Evolutionary conservation across 805 yeast genomes (phyloP).

Genomic region (Brettanomyces custersianus): DNA sequence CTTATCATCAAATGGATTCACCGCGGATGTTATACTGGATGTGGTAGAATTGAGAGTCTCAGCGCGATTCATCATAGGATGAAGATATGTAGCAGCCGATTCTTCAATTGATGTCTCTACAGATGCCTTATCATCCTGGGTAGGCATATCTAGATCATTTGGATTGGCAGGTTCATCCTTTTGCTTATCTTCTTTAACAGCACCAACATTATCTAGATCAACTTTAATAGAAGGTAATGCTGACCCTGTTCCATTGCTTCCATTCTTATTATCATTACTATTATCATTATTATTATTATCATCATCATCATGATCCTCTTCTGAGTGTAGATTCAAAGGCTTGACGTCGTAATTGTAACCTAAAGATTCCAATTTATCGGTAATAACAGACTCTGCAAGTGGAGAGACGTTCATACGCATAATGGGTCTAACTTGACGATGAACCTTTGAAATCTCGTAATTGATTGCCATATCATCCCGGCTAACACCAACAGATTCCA

Average conservation of each 20-base stretch:
- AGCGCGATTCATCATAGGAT: background rate
- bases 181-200: background rate
- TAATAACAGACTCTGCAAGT: constrained; percentile 10
- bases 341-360: constrained; percentile 12
- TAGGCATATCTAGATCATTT: background rate
- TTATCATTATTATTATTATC: background rate
- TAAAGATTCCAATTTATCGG: constrained; percentile 11
- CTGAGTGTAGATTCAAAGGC: constrained; percentile 3
- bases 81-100: background rate
- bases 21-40: constrained; percentile 11
- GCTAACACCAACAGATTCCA: constrained; percentile 48
- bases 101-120: constrained; percentile 2
- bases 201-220: background rate
- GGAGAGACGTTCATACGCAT: constrained; percentile 18
- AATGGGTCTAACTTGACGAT: constrained; percentile 13
- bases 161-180: background rate
- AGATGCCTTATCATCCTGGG: background rate
- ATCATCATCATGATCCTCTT: background rate
- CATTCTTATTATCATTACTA: background rate
- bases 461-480: constrained; percentile 27
- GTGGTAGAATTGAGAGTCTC: constrained; percentile 1
- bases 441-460: constrained; percentile 8
- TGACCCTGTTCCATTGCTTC: background rate
- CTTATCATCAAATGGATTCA: constrained; percentile 19
- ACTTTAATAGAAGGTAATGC: background rate